Evolutionary conservation across 2,329 filamentous ascomycete species (phyloP).

Genomic region (Claviceps monticola): DNA sequence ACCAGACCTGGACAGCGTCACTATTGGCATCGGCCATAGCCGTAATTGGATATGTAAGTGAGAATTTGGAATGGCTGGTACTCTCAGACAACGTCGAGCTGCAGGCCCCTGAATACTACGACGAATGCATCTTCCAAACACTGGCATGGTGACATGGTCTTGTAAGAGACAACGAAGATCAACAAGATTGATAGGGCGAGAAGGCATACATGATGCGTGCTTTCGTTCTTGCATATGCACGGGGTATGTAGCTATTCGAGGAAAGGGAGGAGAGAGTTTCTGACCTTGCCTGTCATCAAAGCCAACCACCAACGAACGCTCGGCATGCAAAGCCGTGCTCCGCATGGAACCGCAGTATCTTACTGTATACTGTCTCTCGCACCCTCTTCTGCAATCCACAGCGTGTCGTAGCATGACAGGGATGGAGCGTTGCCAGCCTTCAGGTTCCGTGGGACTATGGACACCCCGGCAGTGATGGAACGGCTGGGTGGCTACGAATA

Average conservation of each 20-base stretch:
- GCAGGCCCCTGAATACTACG: conserved; percentile 1
- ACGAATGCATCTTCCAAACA: neutral
- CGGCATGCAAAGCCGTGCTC: neutral
- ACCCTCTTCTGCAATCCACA: conserved; percentile 2
- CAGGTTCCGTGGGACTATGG: conserved; percentile 9
- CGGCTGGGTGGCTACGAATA: conserved; percentile 8
- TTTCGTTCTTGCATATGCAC: neutral
- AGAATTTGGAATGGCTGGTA: conserved; percentile 4
- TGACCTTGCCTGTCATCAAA: neutral
- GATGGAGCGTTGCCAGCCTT: conserved; percentile 6
- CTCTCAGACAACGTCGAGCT: conserved; percentile 2
- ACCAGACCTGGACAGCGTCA: neutral
- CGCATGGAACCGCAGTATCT: conserved; percentile 1
- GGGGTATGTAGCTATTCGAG: too few relatives aligned
- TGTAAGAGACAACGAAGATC: conserved; percentile 1
- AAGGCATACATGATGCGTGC: too few relatives aligned
- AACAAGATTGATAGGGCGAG: neutral
- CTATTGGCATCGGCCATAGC: conserved; percentile 1
- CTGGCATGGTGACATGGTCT: conserved; percentile 3
- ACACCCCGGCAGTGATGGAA: conserved; percentile 7
- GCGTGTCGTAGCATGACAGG: conserved; percentile 8
- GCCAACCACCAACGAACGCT: neutral
- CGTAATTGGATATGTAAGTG: neutral
- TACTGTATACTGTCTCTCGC: neutral
- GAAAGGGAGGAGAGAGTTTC: neutral